These are phyloP conservation scores for Guyanaporus albipodus DNA, from an alignment of 768 basidiomycete genomes.

Conservation along the genomic window DNA sequence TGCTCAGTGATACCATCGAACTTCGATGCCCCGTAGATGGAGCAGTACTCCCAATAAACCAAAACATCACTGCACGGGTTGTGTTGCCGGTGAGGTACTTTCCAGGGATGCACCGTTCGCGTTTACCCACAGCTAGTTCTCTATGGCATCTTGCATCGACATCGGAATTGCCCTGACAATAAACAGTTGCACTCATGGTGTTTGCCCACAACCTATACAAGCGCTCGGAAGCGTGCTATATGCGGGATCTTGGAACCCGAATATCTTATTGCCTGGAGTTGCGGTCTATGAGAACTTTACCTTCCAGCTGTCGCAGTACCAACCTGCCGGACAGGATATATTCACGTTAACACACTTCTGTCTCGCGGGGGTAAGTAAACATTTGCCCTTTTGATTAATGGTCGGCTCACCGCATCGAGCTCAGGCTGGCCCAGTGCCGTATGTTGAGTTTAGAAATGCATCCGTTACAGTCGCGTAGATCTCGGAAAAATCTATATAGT, in stretches of 20 bases:
- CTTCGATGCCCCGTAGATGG: constrained; percentile 21
- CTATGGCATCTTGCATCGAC: constrained; percentile 14
- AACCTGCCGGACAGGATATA: constrained; percentile 10
- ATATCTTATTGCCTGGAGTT: background rate
- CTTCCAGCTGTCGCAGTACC: constrained; percentile 9
- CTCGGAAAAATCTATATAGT: background rate
- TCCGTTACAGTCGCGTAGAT: constrained; percentile 16
- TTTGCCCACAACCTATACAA: constrained; percentile 14
- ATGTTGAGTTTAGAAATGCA: constrained; percentile 19
- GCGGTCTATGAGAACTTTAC: constrained; percentile 23
- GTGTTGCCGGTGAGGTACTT: constrained; percentile 10
- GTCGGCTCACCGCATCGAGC: background rate
- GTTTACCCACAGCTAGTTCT: constrained; percentile 8
- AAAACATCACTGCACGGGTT: constrained; percentile 17
- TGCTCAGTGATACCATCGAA: constrained; percentile 17
- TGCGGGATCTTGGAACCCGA: constrained; percentile 17
- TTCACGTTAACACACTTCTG: constrained; percentile 19
- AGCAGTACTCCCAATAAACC: constrained; percentile 10
- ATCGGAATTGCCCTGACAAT: constrained; percentile 21
- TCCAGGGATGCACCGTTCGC: no score
- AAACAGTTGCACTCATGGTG: constrained; percentile 11
- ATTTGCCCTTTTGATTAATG: background rate
- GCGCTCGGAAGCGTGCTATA: constrained; percentile 18
- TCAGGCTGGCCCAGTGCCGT: constrained; percentile 14
- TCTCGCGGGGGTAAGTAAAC: constrained; percentile 11